phyloP scores from a whole-genome alignment of 331 rosid genomes.

The Spiraea crenata region DNA sequence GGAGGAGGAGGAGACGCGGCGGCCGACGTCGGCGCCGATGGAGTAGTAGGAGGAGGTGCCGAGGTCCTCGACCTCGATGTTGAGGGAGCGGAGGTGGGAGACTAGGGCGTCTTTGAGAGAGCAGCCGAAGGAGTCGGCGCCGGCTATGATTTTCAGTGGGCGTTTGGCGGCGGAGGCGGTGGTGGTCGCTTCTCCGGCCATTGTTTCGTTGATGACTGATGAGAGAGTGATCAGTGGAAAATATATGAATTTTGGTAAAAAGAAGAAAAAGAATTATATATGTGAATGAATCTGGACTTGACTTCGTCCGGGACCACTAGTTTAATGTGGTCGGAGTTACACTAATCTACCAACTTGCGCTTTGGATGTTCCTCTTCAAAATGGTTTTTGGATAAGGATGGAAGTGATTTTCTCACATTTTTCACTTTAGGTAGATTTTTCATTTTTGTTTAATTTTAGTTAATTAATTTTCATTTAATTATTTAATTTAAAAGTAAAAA shows the following conservation, averaged over 20 bases:
- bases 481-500: too few species aligned
- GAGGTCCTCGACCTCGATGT: conserved; percentile 74
- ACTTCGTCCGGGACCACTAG: too few species aligned
- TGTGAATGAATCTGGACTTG: neutral
- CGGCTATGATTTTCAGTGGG: conserved; percentile 64
- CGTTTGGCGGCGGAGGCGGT: neutral
- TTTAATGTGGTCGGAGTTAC: too few species aligned
- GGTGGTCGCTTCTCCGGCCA: conserved; percentile 36
- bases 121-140: conserved; percentile 69
- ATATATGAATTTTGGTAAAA: too few species aligned
- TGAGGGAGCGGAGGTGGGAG: conserved; percentile 65
- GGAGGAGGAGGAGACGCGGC: conserved; percentile 58
- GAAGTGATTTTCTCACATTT: too few species aligned
- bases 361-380: too few species aligned
- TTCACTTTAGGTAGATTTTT: too few species aligned
- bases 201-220: neutral
- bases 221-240: neutral
- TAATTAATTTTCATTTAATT: too few species aligned
- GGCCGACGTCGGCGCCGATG: conserved; percentile 84
- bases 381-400: too few species aligned
- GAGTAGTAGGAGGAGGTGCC: conserved; percentile 83
- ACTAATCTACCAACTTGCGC: too few species aligned
- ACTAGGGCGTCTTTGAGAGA: conserved; percentile 67
- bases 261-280: neutral
- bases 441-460: too few species aligned